phyloP scores from a whole-genome alignment of 2,329 filamentous ascomycete species.

The Emergomyces orientalis region DNA sequence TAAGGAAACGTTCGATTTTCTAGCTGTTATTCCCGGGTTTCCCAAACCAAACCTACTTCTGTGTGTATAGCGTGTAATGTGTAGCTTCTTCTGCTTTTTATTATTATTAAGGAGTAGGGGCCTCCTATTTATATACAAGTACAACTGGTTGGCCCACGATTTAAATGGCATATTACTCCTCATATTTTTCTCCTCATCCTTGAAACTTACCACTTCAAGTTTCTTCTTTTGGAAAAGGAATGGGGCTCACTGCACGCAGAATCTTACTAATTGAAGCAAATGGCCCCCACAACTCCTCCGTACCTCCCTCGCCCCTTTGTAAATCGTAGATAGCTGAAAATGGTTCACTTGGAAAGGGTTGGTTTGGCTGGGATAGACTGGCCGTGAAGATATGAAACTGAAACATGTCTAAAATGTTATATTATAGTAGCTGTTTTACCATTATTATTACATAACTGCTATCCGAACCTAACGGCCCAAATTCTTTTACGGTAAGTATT shows the following conservation, averaged over 20 bases:
- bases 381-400: not conserved
- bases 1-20: constrained; percentile 7
- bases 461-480: not conserved
- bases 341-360: too few relatives aligned
- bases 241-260: not conserved
- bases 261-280: not conserved
- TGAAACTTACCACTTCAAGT: too few relatives aligned
- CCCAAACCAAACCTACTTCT: not conserved
- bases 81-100: not conserved
- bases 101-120: not conserved
- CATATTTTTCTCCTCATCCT: not conserved
- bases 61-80: constrained; percentile 6
- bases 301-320: not conserved
- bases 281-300: not conserved
- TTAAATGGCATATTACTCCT: constrained; percentile 6
- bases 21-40: not conserved
- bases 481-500: not conserved
- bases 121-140: not conserved
- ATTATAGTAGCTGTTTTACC: not conserved
- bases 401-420: not conserved
- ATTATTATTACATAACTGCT: not conserved
- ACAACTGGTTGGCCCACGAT: constrained; percentile 2
- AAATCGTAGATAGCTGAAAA: not conserved
- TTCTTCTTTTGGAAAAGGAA: not conserved
- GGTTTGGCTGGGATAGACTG: not conserved